These are phyloP conservation scores for Rhynchospora tenuis DNA, from an alignment of 176 grass and related monocot species.

Conservation along the genomic window DNA sequence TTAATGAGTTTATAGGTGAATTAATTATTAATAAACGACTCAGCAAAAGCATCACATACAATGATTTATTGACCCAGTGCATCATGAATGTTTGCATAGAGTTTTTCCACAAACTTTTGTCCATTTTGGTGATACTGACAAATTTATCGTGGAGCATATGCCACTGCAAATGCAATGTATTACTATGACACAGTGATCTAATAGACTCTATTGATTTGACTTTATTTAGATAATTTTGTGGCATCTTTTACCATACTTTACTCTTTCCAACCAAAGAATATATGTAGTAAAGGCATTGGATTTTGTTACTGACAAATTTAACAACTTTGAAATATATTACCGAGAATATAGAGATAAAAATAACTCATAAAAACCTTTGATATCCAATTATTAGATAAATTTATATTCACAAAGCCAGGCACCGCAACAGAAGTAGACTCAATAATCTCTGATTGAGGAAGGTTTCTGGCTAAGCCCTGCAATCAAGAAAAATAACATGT, in stretches of 20 bases:
- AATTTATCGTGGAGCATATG: not conserved
- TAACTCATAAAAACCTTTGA: conserved; percentile 48
- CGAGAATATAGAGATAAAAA: not conserved
- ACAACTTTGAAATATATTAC: not conserved
- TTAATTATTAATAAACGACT: not conserved
- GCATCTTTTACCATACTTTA: conserved; percentile 5
- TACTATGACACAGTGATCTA: not conserved
- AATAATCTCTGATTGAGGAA: conserved; percentile 75
- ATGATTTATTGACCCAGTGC: not conserved
- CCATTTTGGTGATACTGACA: not conserved
- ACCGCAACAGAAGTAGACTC: conserved; percentile 86
- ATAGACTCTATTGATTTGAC: not conserved
- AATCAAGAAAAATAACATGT: not conserved
- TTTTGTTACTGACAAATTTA: not conserved
- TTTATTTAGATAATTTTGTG: not conserved
- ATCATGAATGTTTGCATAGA: not conserved
- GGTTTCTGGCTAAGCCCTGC: conserved; percentile 74
- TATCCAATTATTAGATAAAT: conserved; percentile 73
- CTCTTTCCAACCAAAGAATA: not conserved
- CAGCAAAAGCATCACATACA: conserved; percentile 1
- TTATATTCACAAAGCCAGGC: conserved; percentile 97
- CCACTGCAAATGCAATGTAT: not conserved
- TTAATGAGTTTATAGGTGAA: not conserved
- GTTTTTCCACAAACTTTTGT: not conserved
- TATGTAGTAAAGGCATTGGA: conserved; percentile 6